These are phyloP conservation scores for Talaromyces sp. DNA, from an alignment of 2,329 filamentous ascomycete species.

Conservation along the genomic window DNA sequence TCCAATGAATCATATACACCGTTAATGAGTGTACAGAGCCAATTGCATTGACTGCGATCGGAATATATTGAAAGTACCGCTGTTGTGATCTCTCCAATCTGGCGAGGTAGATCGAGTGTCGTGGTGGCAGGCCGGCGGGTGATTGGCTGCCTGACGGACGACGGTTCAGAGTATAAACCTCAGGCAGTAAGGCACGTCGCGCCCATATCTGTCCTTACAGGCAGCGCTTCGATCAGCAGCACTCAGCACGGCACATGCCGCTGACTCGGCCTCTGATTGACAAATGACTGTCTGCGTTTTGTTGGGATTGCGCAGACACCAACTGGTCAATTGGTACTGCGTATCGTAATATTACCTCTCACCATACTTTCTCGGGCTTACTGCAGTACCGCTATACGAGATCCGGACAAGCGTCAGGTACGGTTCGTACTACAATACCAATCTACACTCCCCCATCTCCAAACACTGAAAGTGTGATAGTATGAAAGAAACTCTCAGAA, in stretches of 20 bases:
- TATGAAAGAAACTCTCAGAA: background rate
- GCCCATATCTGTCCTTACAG: background rate
- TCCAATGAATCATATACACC: background rate
- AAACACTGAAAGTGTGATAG: background rate
- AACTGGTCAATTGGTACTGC: background rate
- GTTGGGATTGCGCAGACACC: constrained; percentile 8
- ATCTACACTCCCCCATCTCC: background rate
- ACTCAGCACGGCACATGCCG: constrained; percentile 14
- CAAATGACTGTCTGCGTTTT: constrained; percentile 8
- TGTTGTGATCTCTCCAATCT: background rate
- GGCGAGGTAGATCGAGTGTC: background rate
- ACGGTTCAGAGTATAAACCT: background rate
- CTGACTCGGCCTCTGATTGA: constrained; percentile 9
- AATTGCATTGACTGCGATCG: background rate
- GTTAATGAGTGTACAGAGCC: background rate
- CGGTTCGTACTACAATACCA: background rate
- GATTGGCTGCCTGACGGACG: constrained; percentile 3
- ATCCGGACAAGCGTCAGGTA: constrained; percentile 6
- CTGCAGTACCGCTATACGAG: background rate
- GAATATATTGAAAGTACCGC: background rate
- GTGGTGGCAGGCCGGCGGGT: constrained; percentile 11
- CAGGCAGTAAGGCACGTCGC: background rate
- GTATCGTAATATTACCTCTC: background rate
- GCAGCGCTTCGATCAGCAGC: background rate
- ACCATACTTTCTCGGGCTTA: background rate